A percentile compares a stretch with the other conserved stretches of the same genome.
Conservation (phyloP, 768 basidiomycete genomes). For the Kwoniella shandongensis region DNA sequence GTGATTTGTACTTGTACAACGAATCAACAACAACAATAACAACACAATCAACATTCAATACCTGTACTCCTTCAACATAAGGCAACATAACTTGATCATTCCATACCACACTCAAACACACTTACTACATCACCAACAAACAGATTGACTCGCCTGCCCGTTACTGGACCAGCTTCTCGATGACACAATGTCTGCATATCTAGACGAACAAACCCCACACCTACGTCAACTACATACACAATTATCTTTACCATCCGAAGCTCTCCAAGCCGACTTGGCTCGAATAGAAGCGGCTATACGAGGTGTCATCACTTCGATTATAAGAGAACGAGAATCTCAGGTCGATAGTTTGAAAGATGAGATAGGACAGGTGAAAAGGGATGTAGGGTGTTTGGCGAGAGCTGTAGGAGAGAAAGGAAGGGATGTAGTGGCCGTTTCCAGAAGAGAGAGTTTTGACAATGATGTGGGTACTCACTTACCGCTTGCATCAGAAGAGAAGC, state of each 20-base stretch:
- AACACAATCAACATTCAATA: too few species aligned
- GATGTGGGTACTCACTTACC: constrained; percentile 19
- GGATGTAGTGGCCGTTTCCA: constrained; percentile 65
- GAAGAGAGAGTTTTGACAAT: constrained; percentile 58
- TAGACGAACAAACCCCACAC: constrained; percentile 71
- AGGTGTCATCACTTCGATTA: constrained; percentile 71
- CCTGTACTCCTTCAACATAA: too few species aligned
- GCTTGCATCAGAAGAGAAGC: background rate
- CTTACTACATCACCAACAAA: too few species aligned
- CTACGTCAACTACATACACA: constrained; percentile 79
- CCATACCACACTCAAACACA: too few species aligned
- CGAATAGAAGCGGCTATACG: constrained; percentile 72
- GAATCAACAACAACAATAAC: too few species aligned
- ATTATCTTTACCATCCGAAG: constrained; percentile 75
- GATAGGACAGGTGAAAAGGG: constrained; percentile 64
- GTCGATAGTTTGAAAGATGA: constrained; percentile 72
- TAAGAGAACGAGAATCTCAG: constrained; percentile 68
- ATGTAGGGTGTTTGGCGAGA: constrained; percentile 66
- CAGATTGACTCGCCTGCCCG: background rate
- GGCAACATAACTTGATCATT: too few species aligned
- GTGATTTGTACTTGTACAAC: too few species aligned
- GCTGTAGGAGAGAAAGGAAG: constrained; percentile 65
- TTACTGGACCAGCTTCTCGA: background rate
- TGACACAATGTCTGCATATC: constrained; percentile 39
- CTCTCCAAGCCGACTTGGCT: constrained; percentile 76